Evolutionary conservation across 148 eudicot genomes (phyloP).

Genomic region (Diospyros lotus): DNA sequence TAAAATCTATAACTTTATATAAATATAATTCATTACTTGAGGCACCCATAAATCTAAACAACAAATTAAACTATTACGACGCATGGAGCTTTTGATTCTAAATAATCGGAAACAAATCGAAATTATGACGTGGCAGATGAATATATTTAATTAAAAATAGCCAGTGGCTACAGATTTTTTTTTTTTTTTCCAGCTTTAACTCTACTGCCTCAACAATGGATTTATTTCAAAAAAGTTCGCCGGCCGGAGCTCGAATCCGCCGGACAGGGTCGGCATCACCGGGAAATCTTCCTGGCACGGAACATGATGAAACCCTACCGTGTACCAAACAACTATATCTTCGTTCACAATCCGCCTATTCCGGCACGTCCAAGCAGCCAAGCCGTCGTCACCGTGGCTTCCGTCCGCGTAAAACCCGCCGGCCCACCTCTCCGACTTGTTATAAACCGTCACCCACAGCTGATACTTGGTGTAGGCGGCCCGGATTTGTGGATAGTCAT

Average conservation of each 20-base stretch:
- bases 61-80: no score
- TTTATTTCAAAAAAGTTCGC: conserved; percentile 56
- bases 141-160: no score
- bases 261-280: conserved; percentile 48
- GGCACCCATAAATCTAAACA: no score
- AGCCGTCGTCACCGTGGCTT: conserved; percentile 79
- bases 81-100: no score
- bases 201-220: conserved; percentile 25
- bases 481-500: conserved; percentile 72
- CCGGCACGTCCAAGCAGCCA: conserved; percentile 69
- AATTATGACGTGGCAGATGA: no score
- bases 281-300: conserved; percentile 76
- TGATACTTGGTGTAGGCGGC: conserved; percentile 71
- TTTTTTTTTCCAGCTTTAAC: not conserved
- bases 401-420: conserved; percentile 79
- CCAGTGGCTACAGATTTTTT: not conserved
- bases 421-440: conserved; percentile 76
- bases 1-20: no score
- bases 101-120: no score
- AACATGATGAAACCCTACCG: conserved; percentile 58
- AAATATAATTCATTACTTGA: no score
- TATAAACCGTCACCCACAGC: conserved; percentile 68
- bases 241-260: conserved; percentile 58
- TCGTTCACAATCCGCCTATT: conserved; percentile 44
- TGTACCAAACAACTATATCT: conserved; percentile 75